Conservation (phyloP, 163 green algal genomes). For the Scenedesmus sp. region DNA sequence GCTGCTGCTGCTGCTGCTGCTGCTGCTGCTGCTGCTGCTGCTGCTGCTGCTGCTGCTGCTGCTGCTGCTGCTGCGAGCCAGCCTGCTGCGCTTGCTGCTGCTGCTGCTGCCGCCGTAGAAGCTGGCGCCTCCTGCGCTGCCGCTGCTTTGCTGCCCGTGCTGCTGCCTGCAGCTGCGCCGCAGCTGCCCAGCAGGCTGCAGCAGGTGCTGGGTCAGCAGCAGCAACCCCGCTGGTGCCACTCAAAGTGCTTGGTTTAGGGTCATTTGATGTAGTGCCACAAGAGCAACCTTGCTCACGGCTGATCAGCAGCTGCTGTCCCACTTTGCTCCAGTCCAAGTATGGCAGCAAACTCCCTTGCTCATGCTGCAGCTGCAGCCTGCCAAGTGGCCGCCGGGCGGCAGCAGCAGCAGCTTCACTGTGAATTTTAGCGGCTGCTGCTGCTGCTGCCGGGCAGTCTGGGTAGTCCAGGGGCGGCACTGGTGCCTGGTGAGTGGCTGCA, state of each 20-base stretch:
- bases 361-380: background rate
- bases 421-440: slow-evolving; percentile 9
- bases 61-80: background rate
- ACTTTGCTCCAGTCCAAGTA: slow-evolving; percentile 30
- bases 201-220: background rate
- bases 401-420: background rate
- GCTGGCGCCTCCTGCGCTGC: background rate
- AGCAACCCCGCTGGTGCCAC: background rate
- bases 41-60: background rate
- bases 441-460: slow-evolving; percentile 29
- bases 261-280: background rate
- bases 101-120: slow-evolving; percentile 14
- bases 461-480: background rate
- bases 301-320: slow-evolving; percentile 26
- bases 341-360: background rate
- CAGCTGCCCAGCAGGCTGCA: slow-evolving; percentile 20
- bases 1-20: too few relatives aligned
- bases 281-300: background rate
- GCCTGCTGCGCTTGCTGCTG: slow-evolving; percentile 4
- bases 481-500: background rate
- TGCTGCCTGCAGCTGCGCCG: slow-evolving; percentile 16
- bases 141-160: slow-evolving; percentile 2
- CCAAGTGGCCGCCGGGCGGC: background rate
- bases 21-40: background rate
- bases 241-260: background rate